phyloP scores from a whole-genome alignment of 2,329 filamentous ascomycete genomes.

The Leptographium flavum region DNA sequence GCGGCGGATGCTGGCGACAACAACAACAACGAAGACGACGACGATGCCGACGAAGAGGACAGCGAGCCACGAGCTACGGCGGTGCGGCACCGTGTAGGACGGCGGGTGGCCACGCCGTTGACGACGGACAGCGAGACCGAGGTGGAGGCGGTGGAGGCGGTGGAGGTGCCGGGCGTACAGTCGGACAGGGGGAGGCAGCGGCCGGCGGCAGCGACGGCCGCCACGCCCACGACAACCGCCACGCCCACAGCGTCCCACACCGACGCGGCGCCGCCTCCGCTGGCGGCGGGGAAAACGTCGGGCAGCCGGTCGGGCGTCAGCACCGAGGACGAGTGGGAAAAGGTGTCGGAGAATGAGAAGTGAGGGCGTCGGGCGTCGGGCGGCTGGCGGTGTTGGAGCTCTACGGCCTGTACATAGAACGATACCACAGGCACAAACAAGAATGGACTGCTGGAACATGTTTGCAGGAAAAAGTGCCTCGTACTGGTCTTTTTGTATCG shows the following conservation, averaged over 20 bases:
- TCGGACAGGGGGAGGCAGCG: no score
- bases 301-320: conserved; percentile 46
- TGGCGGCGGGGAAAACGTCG: conserved; percentile 8
- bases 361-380: neutral
- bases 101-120: conserved; percentile 19
- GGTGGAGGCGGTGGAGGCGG: conserved; percentile 31
- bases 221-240: neutral
- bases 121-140: conserved; percentile 35
- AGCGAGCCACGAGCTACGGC: conserved; percentile 10
- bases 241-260: neutral
- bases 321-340: conserved; percentile 97
- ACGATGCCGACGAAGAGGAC: neutral
- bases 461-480: no score
- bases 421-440: no score
- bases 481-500: no score
- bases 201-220: neutral
- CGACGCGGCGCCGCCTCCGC: conserved; percentile 18
- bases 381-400: no score
- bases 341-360: conserved; percentile 54
- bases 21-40: neutral
- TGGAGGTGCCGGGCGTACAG: conserved; percentile 22
- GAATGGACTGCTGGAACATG: no score
- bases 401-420: no score
- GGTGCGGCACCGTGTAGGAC: neutral
- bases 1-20: conserved; percentile 21